Base-by-base conservation (phyloP, 306 rosid genomes). In the Rosa lucieae region DNA sequence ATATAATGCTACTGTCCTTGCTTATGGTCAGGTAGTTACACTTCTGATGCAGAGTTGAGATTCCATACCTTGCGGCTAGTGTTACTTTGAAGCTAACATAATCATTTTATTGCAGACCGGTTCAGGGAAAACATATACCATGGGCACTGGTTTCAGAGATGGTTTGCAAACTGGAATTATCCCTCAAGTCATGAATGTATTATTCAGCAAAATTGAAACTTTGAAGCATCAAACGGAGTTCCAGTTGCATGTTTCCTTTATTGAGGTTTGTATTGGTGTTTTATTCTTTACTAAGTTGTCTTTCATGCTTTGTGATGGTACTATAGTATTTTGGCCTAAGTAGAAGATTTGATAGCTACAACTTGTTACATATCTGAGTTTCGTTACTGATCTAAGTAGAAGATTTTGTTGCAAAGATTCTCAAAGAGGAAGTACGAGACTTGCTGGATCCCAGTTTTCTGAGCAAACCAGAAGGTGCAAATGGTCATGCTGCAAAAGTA, bases 101-200 rank as follows among this genome's bases (percentile, higher is more conserved):
- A 85, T 73, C 75, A n/a, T 81, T 84, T 77, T 42, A 66, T 76
- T 89, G 90, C 97, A 96, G 99, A 96, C 99, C 39, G 99, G 99
- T 85, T 96, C 99, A 1, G 99, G 99, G 70, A 96, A 96, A 90
- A 96, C 99, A 0, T 96, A 96, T 78, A 96, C 99, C 84, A 96
- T 96, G 99, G 99, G 99, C 55, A 96, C 99, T 58, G 99, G 99
- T 82, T 85, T 93, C 47, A 91, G 84, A 83, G 99, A 96, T 80
- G 94, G 99, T 82, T 81, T 21, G 73, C 94, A 86, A 78, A 53
- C 88, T 20, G 99, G 99, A 87, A 89, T 96, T 71, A 67, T 93
- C 82, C 97, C 98, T 48, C 97, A 88, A 90, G 99, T 93, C 79
- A 93, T 96, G 99, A 86, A 90, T 85, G 91, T 84, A 83, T 72